A percentile compares a stretch with the other conserved stretches of the same genome.
These are phyloP conservation scores for Trichoderma sp. DNA, from an alignment of 2,329 filamentous ascomycete species.

Conservation along the genomic window DNA sequence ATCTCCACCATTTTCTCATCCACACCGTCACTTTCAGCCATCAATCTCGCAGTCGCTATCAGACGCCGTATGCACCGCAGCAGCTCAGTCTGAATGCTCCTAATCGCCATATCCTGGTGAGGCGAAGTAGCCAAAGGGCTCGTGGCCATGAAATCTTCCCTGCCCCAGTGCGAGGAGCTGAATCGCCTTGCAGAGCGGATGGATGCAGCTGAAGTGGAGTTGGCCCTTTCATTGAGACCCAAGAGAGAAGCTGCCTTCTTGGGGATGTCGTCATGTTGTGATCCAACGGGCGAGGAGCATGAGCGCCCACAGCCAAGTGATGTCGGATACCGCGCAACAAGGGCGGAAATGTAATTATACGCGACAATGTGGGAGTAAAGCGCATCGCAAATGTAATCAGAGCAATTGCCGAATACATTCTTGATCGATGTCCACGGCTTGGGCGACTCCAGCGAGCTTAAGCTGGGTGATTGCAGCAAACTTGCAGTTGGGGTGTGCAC, in stretches of 20 bases:
- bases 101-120: slow-evolving; percentile 36
- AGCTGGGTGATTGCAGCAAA: slow-evolving; percentile 21
- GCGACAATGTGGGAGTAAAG: slow-evolving; percentile 58
- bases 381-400: slow-evolving; percentile 56
- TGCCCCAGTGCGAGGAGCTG: slow-evolving; percentile 29
- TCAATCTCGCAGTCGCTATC: slow-evolving; percentile 46
- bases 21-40: slow-evolving; percentile 30
- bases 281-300: slow-evolving; percentile 23
- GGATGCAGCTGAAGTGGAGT: slow-evolving; percentile 23
- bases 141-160: slow-evolving; percentile 27
- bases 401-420: slow-evolving; percentile 51
- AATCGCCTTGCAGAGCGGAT: slow-evolving; percentile 28
- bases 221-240: slow-evolving; percentile 39
- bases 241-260: slow-evolving; percentile 52
- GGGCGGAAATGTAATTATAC: slow-evolving; percentile 54
- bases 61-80: slow-evolving; percentile 50
- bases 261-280: slow-evolving; percentile 40
- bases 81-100: slow-evolving; percentile 49
- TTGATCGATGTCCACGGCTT: slow-evolving; percentile 46
- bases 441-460: slow-evolving; percentile 23
- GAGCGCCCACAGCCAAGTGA: slow-evolving; percentile 19
- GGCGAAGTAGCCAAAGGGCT: slow-evolving; percentile 23
- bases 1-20: slow-evolving; percentile 33
- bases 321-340: slow-evolving; percentile 28
- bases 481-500: slow-evolving; percentile 11